Evolutionary conservation across 2,329 filamentous ascomycete genomes (phyloP).

Genomic region (Corinectria fuckeliana): DNA sequence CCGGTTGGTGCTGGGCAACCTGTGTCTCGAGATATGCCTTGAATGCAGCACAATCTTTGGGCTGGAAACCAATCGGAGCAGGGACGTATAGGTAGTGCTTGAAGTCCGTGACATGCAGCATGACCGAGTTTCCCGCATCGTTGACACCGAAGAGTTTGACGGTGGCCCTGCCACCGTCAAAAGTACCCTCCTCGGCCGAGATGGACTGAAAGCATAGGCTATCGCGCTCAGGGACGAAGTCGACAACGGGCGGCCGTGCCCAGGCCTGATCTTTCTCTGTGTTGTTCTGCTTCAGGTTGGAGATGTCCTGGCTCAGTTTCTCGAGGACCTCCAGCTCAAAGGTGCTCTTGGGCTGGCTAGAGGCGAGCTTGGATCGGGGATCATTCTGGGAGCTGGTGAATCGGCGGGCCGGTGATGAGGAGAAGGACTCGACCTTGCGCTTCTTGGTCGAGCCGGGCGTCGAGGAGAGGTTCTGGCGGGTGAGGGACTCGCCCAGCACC

Average conservation of each 20-base stretch:
- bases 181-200: constrained; percentile 87
- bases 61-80: constrained; percentile 81
- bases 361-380: constrained; percentile 66
- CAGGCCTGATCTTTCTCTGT: constrained; percentile 93
- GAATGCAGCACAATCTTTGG: constrained; percentile 79
- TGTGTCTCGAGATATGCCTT: constrained; percentile 81
- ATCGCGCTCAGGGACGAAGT: constrained; percentile 64
- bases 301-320: constrained; percentile 94
- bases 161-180: constrained; percentile 76
- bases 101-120: constrained; percentile 95
- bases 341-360: constrained; percentile 83
- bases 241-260: constrained; percentile 67
- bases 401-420: constrained; percentile 61
- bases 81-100: constrained; percentile 95
- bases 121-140: constrained; percentile 81
- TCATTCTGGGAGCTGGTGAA: constrained; percentile 69
- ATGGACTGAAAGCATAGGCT: constrained; percentile 93
- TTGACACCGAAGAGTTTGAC: constrained; percentile 96
- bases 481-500: constrained; percentile 72
- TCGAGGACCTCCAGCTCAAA: constrained; percentile 95
- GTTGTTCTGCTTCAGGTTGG: constrained; percentile 82
- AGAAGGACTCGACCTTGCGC: constrained; percentile 74
- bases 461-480: constrained; percentile 66
- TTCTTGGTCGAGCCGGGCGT: constrained; percentile 74
- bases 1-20: constrained; percentile 73